Evolutionary conservation across 2,329 filamentous ascomycete species (phyloP), one percentile per base, ranked within the genome.

Genomic region (Aureobasidium sp.): DNA sequence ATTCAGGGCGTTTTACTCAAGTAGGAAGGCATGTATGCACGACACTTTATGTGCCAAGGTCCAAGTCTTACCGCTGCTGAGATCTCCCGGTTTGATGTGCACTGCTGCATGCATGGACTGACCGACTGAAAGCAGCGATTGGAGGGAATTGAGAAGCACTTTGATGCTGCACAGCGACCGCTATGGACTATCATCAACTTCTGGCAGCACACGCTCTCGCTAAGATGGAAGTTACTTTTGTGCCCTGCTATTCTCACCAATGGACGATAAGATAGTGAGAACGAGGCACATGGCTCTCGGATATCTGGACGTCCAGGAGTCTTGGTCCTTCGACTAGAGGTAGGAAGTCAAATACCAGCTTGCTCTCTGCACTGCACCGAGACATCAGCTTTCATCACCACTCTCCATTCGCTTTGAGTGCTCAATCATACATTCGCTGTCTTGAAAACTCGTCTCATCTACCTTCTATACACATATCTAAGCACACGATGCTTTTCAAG

Each of bases 401-500:
- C 39, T 58, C 29, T 58, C 41, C 41, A 47, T 45, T 58, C 55
- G 39, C 42, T 58, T 37, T 29, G 29, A 17, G 41, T 37, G 27
- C 29, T 11, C 14, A 8, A 59, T 15, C 20, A 29, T 2, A 47
- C 45, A 31, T 25, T 49, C 39, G 45, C 31, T 59, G 17, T 20
- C 44, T 14, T 15, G 14, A 7, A 6, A 12, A 47, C 15, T 20
- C 15, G n/a, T 36, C 11, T 27, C 9, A 34, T 6, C 2, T 2
- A 44, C 3, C 15, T 34, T 44, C n/a, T 15, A 12, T 22, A n/a
- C 36, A 27, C 17, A 17, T 8, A 29, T 11, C 12, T 3, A 12
- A 8, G 3, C 0, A 41, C 61, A 69, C 67, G 15, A 71, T 70
- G 70, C 67, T 65, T 39, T 68, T 68, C 67, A 34, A 49, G 11